Conservation (phyloP, 2,329 filamentous ascomycete genomes). For the Colletotrichum sp. region DNA sequence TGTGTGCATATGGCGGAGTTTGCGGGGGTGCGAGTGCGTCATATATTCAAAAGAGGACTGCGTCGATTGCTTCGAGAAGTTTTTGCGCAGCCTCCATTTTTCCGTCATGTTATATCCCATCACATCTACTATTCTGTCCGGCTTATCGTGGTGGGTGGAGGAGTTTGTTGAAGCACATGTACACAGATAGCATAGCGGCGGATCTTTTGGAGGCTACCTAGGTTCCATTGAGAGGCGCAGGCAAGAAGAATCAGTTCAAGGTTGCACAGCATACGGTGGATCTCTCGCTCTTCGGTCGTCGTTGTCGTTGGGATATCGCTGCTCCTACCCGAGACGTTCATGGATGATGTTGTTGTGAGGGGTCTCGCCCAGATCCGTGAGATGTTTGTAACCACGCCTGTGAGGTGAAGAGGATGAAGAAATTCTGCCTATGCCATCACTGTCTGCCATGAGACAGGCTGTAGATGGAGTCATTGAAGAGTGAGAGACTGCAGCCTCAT, state of each 20-base stretch:
- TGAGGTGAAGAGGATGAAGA: not conserved
- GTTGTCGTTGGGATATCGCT: not conserved
- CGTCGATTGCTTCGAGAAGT: not conserved
- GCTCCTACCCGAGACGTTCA: not conserved
- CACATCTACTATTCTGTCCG: not conserved
- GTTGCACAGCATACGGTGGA: not conserved
- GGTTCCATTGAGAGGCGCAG: constrained; percentile 1
- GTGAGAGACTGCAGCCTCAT: not conserved
- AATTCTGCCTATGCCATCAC: not conserved
- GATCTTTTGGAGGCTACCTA: constrained; percentile 8
- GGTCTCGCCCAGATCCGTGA: not conserved
- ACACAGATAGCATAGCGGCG: constrained; percentile 20
- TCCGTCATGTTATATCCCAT: not conserved
- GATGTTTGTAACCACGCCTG: not conserved
- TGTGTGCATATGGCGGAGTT: constrained; percentile 21
- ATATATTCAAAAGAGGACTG: constrained; percentile 3
- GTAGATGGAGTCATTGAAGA: not conserved
- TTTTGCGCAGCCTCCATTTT: not conserved
- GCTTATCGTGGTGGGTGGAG: not conserved
- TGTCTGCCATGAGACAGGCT: not conserved
- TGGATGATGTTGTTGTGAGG: not conserved
- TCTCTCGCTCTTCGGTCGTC: not conserved
- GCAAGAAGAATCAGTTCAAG: not conserved
- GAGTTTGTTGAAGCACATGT: constrained; percentile 12
- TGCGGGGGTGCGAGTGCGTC: constrained; percentile 9